Conservation (phyloP, 2,329 filamentous ascomycete genomes). For the Penicillium sp. region DNA sequence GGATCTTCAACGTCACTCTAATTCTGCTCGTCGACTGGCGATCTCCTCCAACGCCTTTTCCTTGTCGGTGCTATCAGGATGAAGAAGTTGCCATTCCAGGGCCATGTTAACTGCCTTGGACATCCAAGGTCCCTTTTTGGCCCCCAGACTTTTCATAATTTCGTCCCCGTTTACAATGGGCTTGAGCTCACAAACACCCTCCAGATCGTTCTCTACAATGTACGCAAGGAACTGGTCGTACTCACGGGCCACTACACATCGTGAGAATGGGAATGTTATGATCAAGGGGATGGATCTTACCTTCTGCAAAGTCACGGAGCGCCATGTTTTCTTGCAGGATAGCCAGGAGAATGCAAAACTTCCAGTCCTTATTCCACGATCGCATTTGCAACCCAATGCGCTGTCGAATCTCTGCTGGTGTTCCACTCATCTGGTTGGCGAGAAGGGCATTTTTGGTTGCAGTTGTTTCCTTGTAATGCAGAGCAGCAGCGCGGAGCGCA, state of each 20-base stretch:
- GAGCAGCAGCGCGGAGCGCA: constrained; percentile 63
- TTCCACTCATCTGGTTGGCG: constrained; percentile 25
- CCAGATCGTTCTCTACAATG: constrained; percentile 50
- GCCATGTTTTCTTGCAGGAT: constrained; percentile 41
- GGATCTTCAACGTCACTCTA: constrained; percentile 39
- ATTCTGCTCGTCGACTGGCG: constrained; percentile 49
- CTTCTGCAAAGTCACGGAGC: constrained; percentile 28
- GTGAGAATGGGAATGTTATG: constrained; percentile 7
- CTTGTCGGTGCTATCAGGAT: constrained; percentile 62
- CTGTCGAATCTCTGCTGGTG: constrained; percentile 36
- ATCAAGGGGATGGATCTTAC: constrained; percentile 21
- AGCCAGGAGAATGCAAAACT: constrained; percentile 38
- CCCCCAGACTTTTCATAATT: constrained; percentile 64
- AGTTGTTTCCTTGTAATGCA: constrained; percentile 63
- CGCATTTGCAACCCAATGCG: constrained; percentile 37
- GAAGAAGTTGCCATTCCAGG: constrained; percentile 82
- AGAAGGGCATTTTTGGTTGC: constrained; percentile 51
- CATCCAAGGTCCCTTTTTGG: constrained; percentile 77
- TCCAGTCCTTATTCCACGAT: constrained; percentile 40
- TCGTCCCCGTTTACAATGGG: constrained; percentile 71
- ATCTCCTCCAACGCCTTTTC: constrained; percentile 61
- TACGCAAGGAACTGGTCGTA: constrained; percentile 56
- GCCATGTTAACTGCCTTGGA: constrained; percentile 72
- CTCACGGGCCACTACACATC: constrained; percentile 43
- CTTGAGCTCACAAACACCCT: constrained; percentile 55